phyloP scores from a whole-genome alignment of 768 basidiomycete species.

The Lactifluus volemus region DNA sequence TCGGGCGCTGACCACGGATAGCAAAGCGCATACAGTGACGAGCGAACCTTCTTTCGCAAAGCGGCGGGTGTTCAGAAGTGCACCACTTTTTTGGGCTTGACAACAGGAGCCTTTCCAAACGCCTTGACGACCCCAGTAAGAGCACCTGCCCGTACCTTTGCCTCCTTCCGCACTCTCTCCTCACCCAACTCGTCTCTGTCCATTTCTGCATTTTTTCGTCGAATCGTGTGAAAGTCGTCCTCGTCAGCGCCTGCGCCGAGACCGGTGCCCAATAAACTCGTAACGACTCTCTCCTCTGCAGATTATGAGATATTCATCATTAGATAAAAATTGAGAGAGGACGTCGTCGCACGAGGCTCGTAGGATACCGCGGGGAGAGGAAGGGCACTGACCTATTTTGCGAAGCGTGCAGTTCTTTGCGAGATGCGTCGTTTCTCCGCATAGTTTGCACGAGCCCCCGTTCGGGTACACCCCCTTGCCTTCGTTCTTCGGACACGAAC shows the following conservation, averaged over 20 bases:
- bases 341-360: not conserved
- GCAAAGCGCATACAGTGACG: not conserved
- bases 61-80: conserved; percentile 28
- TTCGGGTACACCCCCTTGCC: conserved; percentile 82
- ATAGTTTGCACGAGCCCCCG: conserved; percentile 85
- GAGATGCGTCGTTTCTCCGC: conserved; percentile 76
- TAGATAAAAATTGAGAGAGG: not conserved
- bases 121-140: conserved; percentile 33
- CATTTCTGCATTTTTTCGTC: conserved; percentile 51
- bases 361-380: not conserved
- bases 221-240: conserved; percentile 86
- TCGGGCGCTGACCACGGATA: not conserved
- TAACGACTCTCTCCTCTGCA: conserved; percentile 32
- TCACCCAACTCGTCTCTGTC: conserved; percentile 49
- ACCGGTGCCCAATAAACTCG: conserved; percentile 39
- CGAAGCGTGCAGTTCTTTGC: conserved; percentile 73
- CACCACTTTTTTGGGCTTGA: conserved; percentile 38
- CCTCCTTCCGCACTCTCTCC: conserved; percentile 33
- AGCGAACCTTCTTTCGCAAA: not conserved
- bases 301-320: not conserved
- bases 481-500: conserved; percentile 72
- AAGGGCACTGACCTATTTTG: conserved; percentile 32
- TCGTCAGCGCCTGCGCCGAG: conserved; percentile 76
- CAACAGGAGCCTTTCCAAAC: conserved; percentile 10
- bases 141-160: conserved; percentile 37